Percentiles rank a stretch among this genome's conserved stretches.
These are phyloP conservation scores for Clarireedia sp. DNA, from an alignment of 2,329 filamentous ascomycete genomes.

Conservation along the genomic window DNA sequence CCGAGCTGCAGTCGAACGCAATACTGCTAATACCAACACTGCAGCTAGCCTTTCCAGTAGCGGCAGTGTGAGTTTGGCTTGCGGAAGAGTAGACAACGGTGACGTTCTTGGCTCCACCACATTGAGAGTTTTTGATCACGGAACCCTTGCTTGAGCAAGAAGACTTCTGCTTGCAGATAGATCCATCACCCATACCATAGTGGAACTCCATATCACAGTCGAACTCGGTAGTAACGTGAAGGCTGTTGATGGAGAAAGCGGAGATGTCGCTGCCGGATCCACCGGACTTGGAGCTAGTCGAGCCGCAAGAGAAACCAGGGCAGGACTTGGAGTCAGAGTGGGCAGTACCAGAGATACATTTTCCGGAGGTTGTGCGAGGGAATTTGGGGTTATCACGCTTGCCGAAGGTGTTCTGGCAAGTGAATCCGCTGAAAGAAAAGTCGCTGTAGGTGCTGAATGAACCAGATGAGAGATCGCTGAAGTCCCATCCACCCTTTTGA, in stretches of 20 bases:
- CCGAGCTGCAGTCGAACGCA: constrained; percentile 59
- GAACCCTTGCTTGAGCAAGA: constrained; percentile 60
- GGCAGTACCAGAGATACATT: constrained; percentile 52
- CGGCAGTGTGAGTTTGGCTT: constrained; percentile 39
- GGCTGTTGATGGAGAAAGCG: constrained; percentile 64
- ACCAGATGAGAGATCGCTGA: constrained; percentile 54
- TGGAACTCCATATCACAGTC: constrained; percentile 77
- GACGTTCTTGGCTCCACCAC: constrained; percentile 81
- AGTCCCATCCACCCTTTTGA: constrained; percentile 66
- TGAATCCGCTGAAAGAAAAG: constrained; percentile 67
- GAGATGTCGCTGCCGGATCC: constrained; percentile 32
- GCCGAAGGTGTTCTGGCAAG: constrained; percentile 52
- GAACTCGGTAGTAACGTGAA: constrained; percentile 66
- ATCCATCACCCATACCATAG: constrained; percentile 79
- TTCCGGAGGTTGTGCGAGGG: constrained; percentile 34
- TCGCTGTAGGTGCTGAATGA: constrained; percentile 59
- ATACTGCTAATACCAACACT: constrained; percentile 67
- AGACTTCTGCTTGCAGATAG: constrained; percentile 69
- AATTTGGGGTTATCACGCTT: constrained; percentile 46
- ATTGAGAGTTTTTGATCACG: constrained; percentile 75
- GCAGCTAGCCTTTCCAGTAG: constrained; percentile 50
- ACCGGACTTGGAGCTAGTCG: background rate
- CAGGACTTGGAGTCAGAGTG: constrained; percentile 37
- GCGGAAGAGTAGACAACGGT: constrained; percentile 53
- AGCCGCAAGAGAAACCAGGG: constrained; percentile 52